A percentile compares a stretch with the other conserved stretches of the same genome.
Evolutionary conservation across 352 stramenopile species (phyloP).

Genomic region (Pythium angustatum): DNA sequence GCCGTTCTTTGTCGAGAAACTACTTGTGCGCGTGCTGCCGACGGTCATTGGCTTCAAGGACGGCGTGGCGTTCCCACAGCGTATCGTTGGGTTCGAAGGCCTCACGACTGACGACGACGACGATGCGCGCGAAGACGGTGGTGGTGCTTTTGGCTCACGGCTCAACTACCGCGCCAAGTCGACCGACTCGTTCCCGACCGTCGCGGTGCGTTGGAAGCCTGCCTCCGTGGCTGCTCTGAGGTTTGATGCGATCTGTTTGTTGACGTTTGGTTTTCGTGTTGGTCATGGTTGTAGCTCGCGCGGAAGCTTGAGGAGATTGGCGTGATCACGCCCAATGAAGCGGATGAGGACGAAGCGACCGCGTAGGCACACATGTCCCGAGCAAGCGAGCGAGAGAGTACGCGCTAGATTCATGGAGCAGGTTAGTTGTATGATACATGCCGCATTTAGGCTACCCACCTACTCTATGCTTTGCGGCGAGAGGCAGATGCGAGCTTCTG

Average conservation of each 20-base stretch:
- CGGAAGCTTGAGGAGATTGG: constrained; percentile 61
- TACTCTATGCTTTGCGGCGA: constrained; percentile 6
- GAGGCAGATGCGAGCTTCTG: constrained; percentile 1
- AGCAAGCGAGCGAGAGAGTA: neutral
- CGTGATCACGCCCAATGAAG: constrained; percentile 47
- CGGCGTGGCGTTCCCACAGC: constrained; percentile 89
- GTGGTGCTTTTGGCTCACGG: constrained; percentile 43
- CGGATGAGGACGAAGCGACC: constrained; percentile 35
- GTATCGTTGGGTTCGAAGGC: constrained; percentile 93
- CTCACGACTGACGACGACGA: constrained; percentile 80
- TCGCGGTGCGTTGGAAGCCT: constrained; percentile 47
- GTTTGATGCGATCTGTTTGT: too few species aligned
- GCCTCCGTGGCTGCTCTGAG: neutral
- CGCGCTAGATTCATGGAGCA: too few species aligned
- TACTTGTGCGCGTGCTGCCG: constrained; percentile 92
- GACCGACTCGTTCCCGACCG: constrained; percentile 63
- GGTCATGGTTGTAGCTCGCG: constrained; percentile 45
- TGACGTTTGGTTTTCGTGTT: too few species aligned
- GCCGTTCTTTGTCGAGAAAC: constrained; percentile 94
- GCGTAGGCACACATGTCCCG: neutral
- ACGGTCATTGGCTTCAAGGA: constrained; percentile 93
- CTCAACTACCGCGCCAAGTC: constrained; percentile 43
- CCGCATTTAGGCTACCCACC: neutral
- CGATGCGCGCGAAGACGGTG: constrained; percentile 38
- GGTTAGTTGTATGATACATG: constrained; percentile 11